phyloP scores from a whole-genome alignment of 441 rosid species.

The Euphorbia schlechtendalii region DNA sequence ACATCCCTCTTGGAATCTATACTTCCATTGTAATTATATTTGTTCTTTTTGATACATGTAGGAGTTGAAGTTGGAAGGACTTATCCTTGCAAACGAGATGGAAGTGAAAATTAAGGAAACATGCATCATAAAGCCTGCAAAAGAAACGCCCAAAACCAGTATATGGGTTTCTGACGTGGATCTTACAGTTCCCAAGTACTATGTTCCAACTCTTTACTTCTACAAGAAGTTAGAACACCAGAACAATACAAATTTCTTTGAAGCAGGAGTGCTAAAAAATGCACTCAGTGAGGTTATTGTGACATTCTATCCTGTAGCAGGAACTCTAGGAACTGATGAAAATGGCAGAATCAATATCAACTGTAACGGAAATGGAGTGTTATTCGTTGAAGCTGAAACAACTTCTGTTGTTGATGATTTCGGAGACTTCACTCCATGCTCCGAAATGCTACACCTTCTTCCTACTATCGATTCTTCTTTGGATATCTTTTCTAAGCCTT shows the following conservation, averaged over 20 bases:
- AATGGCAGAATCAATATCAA: slow-evolving; percentile 11
- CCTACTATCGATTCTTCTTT: not conserved
- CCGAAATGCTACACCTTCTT: not conserved
- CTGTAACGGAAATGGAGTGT: not conserved
- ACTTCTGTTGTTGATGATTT: not conserved
- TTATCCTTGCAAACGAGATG: too few relatives aligned
- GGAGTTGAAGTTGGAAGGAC: too few relatives aligned
- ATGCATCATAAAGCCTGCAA: slow-evolving; percentile 23
- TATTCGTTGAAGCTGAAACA: too few relatives aligned
- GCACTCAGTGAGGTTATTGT: slow-evolving; percentile 36
- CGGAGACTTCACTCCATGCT: slow-evolving; percentile 5
- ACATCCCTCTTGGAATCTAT: too few relatives aligned
- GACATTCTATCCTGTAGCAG: slow-evolving; percentile 33
- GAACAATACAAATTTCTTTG: slow-evolving; percentile 26
- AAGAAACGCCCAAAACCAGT: slow-evolving; percentile 19
- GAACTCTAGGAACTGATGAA: slow-evolving; percentile 29
- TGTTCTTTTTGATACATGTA: too few relatives aligned
- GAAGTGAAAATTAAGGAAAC: slow-evolving; percentile 19
- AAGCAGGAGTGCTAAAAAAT: slow-evolving; percentile 24
- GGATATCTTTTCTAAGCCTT: slow-evolving; percentile 6
- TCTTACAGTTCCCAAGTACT: slow-evolving; percentile 5
- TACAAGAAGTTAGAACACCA: slow-evolving; percentile 17
- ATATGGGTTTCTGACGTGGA: slow-evolving; percentile 30
- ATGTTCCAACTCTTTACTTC: slow-evolving; percentile 18
- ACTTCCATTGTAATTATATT: too few relatives aligned